Conservation (phyloP, 805 yeast species). For the Metschnikowia bowlesiae region DNA sequence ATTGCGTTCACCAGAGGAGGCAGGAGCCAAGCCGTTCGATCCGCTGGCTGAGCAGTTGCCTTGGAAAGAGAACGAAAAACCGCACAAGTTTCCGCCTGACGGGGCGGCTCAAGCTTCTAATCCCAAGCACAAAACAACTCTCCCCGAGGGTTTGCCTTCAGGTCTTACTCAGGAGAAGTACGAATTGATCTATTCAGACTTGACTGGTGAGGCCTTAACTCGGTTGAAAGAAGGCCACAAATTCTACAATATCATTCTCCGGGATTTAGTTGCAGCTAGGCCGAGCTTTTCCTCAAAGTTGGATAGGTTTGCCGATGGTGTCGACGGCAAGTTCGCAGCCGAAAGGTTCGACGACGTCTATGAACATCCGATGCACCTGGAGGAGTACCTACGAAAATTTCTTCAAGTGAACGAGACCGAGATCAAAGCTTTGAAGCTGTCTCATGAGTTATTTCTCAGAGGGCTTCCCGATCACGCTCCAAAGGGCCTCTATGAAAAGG, state of each 20-base stretch:
- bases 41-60: not conserved
- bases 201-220: slow-evolving; percentile 4
- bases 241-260: slow-evolving; percentile 42
- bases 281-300: slow-evolving; percentile 42
- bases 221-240: slow-evolving; percentile 30
- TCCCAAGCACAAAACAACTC: not conserved
- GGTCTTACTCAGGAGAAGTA: slow-evolving; percentile 9
- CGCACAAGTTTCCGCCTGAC: not conserved
- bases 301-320: slow-evolving; percentile 35
- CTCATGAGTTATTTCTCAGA: slow-evolving; percentile 45
- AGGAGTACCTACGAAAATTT: slow-evolving; percentile 47
- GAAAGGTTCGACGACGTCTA: slow-evolving; percentile 35
- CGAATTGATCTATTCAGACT: slow-evolving; percentile 10
- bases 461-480: slow-evolving; percentile 42
- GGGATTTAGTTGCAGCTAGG: slow-evolving; percentile 35
- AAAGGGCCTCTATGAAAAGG: slow-evolving; percentile 34
- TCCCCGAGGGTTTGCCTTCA: not conserved
- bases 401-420: slow-evolving; percentile 44
- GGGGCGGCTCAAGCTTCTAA: not conserved
- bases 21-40: not conserved
- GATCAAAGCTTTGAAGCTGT: slow-evolving; percentile 37
- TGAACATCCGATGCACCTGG: slow-evolving; percentile 40
- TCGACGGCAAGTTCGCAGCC: slow-evolving; percentile 4
- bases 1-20: not conserved
- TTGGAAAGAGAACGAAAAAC: not conserved